These are phyloP conservation scores for Colletotrichum sp. DNA, from an alignment of 2,329 filamentous ascomycete genomes.

Conservation along the genomic window DNA sequence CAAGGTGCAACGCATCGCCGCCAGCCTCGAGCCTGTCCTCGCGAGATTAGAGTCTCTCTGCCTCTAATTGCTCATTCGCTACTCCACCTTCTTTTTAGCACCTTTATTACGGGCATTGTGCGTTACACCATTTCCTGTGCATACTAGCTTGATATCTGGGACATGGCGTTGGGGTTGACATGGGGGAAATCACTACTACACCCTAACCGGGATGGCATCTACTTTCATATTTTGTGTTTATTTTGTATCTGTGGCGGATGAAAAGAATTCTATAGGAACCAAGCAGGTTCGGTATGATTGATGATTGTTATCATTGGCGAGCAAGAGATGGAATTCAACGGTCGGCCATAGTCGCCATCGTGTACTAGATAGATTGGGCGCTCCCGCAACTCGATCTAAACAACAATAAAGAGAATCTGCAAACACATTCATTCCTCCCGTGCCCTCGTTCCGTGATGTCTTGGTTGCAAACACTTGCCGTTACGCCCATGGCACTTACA, in stretches of 20 bases:
- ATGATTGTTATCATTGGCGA: slow-evolving; percentile 14
- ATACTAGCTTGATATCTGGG: slow-evolving; percentile 21
- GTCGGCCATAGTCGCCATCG: neutral
- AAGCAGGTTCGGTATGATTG: slow-evolving; percentile 18
- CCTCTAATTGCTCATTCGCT: neutral
- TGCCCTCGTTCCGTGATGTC: neutral
- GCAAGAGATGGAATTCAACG: slow-evolving; percentile 1
- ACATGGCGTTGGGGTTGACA: slow-evolving; percentile 13
- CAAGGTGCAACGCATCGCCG: slow-evolving; percentile 55
- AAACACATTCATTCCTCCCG: neutral
- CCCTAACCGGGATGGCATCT: slow-evolving; percentile 16
- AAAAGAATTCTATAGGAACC: slow-evolving; percentile 18
- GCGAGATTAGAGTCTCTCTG: slow-evolving; percentile 36
- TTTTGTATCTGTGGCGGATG: neutral
- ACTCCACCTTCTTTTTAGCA: neutral
- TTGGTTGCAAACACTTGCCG: neutral
- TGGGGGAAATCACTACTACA: slow-evolving; percentile 6
- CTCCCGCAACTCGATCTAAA: slow-evolving; percentile 15
- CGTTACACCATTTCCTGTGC: slow-evolving; percentile 15
- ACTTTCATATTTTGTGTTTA: neutral
- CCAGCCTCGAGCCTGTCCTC: slow-evolving; percentile 38
- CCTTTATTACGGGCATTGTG: neutral
- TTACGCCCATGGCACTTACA: neutral
- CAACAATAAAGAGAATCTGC: neutral
- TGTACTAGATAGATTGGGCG: slow-evolving; percentile 18